Percentiles rank a stretch among this genome's conserved stretches.
These are phyloP conservation scores for Amylostereum areolatum DNA, from an alignment of 1,284 basidiomycete genomes.

Conservation along the genomic window DNA sequence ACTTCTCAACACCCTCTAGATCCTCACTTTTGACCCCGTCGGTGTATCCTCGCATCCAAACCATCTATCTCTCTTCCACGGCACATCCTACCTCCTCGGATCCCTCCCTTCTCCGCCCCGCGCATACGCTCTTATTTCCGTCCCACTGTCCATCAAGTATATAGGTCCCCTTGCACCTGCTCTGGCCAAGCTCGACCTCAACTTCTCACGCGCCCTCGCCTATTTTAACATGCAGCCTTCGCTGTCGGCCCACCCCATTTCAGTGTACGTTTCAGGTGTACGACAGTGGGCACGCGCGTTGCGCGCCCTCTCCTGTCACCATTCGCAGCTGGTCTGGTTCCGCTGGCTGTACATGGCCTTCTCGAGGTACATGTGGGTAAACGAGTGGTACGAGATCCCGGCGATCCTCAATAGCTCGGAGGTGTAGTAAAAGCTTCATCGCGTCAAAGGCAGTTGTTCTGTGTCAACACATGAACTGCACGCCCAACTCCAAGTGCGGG, in stretches of 20 bases:
- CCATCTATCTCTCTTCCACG: conserved; percentile 71
- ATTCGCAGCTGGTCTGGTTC: conserved; percentile 85
- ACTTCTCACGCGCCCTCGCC: conserved; percentile 16
- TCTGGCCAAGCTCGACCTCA: conserved; percentile 38
- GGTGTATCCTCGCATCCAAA: conserved; percentile 91
- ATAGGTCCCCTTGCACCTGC: conserved; percentile 42
- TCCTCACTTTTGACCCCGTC: conserved; percentile 83
- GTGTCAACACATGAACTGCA: too few relatives aligned
- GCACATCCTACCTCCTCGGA: conserved; percentile 38
- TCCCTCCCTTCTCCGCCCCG: conserved; percentile 24
- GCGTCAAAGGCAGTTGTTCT: too few relatives aligned
- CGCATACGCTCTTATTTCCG: conserved; percentile 58
- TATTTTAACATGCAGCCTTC: conserved; percentile 5
- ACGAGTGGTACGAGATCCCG: conserved; percentile 62
- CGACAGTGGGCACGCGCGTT: conserved; percentile 53
- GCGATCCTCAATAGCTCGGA: too few relatives aligned
- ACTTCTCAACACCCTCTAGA: conserved; percentile 36
- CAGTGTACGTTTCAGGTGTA: conserved; percentile 49
- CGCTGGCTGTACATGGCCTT: conserved; percentile 78
- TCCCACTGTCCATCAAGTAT: conserved; percentile 58
- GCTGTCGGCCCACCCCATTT: conserved; percentile 15
- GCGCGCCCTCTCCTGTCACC: conserved; percentile 70
- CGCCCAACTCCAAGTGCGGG: too few relatives aligned
- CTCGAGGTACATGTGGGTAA: conserved; percentile 91
- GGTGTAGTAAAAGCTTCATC: too few relatives aligned